Evolutionary conservation across 2,329 filamentous ascomycete genomes (phyloP).

Genomic region (Botryotinia narcissicola): DNA sequence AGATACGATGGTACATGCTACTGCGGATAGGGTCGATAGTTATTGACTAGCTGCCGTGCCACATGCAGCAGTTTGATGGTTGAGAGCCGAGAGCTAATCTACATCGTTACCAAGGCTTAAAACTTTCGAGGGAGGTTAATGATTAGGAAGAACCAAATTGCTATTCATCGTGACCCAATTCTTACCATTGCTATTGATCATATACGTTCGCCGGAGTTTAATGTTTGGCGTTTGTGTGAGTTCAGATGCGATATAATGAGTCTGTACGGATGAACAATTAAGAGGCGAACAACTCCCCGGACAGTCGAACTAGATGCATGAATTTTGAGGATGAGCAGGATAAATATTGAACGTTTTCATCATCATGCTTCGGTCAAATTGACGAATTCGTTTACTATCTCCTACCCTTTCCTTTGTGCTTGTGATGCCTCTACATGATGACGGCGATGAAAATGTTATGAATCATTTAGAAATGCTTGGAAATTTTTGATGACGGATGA

Average conservation of each 20-base stretch:
- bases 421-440: neutral
- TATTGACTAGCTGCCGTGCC: neutral
- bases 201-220: neutral
- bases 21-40: neutral
- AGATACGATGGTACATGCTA: neutral
- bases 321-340: neutral
- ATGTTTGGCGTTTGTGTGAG: neutral
- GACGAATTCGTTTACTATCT: neutral
- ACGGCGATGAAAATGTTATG: slow-evolving; percentile 2
- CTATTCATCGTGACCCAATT: neutral
- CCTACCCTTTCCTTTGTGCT: slow-evolving; percentile 13
- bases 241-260: neutral
- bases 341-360: slow-evolving; percentile 1
- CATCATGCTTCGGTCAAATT: neutral
- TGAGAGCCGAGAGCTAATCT: slow-evolving; percentile 1
- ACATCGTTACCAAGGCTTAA: neutral
- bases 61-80: neutral
- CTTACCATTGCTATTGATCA: neutral
- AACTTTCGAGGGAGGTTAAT: neutral
- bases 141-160: neutral
- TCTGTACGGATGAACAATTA: neutral
- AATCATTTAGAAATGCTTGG: neutral
- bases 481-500: neutral
- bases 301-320: neutral
- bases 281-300: neutral